These are phyloP conservation scores for Cocos nucifera DNA, from an alignment of 176 grass and related monocot species.

Conservation along the genomic window DNA sequence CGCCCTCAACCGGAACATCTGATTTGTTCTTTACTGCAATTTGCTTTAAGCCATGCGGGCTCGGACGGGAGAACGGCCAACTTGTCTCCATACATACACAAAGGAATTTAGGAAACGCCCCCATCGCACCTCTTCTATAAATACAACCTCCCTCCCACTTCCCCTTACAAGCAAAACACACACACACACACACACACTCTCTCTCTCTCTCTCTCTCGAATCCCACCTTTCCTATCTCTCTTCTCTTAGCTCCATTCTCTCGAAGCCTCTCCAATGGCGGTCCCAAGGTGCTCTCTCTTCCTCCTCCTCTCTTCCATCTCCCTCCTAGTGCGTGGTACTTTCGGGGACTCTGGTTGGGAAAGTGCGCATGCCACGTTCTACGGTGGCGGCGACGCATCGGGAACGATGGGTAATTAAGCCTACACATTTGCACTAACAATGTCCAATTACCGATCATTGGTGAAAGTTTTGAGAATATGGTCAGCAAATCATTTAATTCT, in stretches of 20 bases:
- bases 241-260: background rate
- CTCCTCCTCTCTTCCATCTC: background rate
- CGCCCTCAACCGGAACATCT: background rate
- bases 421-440: background rate
- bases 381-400: background rate
- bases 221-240: background rate
- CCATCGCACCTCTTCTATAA: background rate
- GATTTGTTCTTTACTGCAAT: slow-evolving; percentile 1
- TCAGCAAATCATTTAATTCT: background rate
- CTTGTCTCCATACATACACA: background rate
- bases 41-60: background rate
- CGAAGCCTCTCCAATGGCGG: background rate
- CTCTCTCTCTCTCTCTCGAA: too few relatives aligned
- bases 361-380: slow-evolving; percentile 3
- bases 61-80: background rate
- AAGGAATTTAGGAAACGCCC: background rate
- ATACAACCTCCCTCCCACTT: background rate
- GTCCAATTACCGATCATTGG: background rate
- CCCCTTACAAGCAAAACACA: too few relatives aligned
- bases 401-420: background rate
- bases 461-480: background rate
- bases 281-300: background rate
- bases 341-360: background rate
- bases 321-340: background rate
- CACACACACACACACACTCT: too few relatives aligned